phyloP scores from a whole-genome alignment of 257 asterid species.

The Nemophila menziesii region DNA sequence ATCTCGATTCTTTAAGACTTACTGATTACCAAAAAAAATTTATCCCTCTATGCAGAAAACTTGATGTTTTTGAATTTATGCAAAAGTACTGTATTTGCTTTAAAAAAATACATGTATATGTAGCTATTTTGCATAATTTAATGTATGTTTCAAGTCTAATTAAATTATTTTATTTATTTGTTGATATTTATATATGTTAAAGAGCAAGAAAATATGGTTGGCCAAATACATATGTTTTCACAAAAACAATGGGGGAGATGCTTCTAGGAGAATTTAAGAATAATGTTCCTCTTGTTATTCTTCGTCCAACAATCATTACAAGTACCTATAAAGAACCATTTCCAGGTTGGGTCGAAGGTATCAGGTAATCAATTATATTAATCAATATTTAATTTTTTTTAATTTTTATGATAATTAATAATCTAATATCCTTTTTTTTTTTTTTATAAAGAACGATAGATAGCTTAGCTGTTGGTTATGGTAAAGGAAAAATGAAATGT shows the following conservation, averaged over 20 bases:
- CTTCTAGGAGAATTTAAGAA: slow-evolving; percentile 29
- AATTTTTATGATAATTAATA: neutral
- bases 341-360: slow-evolving; percentile 88
- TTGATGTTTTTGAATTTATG: too few relatives aligned
- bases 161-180: too few relatives aligned
- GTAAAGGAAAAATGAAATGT: slow-evolving; percentile 59
- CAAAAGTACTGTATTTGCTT: too few relatives aligned
- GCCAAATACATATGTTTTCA: slow-evolving; percentile 77
- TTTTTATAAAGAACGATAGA: slow-evolving; percentile 57
- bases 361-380: slow-evolving; percentile 28
- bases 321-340: slow-evolving; percentile 72
- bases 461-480: slow-evolving; percentile 75
- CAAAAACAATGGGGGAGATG: slow-evolving; percentile 90
- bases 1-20: too few relatives aligned
- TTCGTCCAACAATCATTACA: slow-evolving; percentile 68
- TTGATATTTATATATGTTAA: neutral
- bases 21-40: too few relatives aligned
- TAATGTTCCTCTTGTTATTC: slow-evolving; percentile 36
- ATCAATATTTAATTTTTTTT: neutral
- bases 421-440: neutral
- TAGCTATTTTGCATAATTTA: too few relatives aligned
- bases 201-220: slow-evolving; percentile 72
- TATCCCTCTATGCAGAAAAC: too few relatives aligned
- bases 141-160: too few relatives aligned
- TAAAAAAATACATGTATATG: too few relatives aligned